Evolutionary conservation across 2,329 filamentous ascomycete species (phyloP).

Genomic region (Scedosporium minutisporum): DNA sequence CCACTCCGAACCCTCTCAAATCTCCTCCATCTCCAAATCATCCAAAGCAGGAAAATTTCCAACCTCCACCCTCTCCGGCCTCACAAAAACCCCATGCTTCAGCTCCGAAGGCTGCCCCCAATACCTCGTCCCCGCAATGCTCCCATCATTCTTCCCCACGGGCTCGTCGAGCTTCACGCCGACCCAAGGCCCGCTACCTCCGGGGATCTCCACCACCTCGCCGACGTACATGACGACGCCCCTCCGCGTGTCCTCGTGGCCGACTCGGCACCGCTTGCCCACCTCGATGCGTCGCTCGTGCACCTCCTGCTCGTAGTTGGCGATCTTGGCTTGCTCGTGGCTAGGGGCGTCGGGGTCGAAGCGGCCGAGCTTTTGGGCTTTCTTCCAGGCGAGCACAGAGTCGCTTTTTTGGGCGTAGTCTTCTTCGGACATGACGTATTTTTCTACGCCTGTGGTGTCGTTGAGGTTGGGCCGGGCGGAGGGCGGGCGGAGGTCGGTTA

Average conservation of each 20-base stretch:
- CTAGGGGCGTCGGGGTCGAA: slow-evolving; percentile 80
- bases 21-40: slow-evolving; percentile 69
- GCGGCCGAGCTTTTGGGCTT: slow-evolving; percentile 84
- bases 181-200: slow-evolving; percentile 55
- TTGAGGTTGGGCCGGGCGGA: slow-evolving; percentile 69
- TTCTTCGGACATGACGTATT: slow-evolving; percentile 78
- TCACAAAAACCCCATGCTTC: slow-evolving; percentile 70
- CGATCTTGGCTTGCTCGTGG: slow-evolving; percentile 62
- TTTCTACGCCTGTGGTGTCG: slow-evolving; percentile 72
- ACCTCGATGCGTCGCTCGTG: slow-evolving; percentile 55
- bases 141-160: slow-evolving; percentile 74
- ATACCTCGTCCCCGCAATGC: slow-evolving; percentile 56
- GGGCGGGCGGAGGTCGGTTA: slow-evolving; percentile 69
- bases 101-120: slow-evolving; percentile 55
- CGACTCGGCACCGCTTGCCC: slow-evolving; percentile 55
- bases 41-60: slow-evolving; percentile 64
- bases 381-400: slow-evolving; percentile 92
- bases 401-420: slow-evolving; percentile 82
- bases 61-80: slow-evolving; percentile 66
- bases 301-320: slow-evolving; percentile 61
- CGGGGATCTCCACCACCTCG: slow-evolving; percentile 63
- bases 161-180: slow-evolving; percentile 70
- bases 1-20: slow-evolving; percentile 27
- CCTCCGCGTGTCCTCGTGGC: slow-evolving; percentile 57
- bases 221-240: slow-evolving; percentile 66